Base-by-base conservation (phyloP, 768 basidiomycete genomes). In the Jaapia argillacea region DNA sequence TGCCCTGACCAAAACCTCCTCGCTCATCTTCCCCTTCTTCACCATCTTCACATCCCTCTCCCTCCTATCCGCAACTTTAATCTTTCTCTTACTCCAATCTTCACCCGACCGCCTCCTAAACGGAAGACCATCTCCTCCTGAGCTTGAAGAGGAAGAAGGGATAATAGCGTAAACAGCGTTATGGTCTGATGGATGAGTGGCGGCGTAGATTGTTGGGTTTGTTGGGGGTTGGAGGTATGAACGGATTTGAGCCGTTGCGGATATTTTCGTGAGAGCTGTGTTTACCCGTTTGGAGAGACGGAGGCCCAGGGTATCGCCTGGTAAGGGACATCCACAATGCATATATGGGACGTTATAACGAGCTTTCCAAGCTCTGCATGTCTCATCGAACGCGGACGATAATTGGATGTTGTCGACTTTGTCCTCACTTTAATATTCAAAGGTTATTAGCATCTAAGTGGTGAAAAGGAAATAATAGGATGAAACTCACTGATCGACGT, bases 151-250 rank as follows among this genome's bases (percentile, higher is more conserved):
- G n/a, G n/a, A n/a, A n/a, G n/a, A n/a, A n/a, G n/a, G n/a, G n/a
- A n/a, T n/a, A n/a, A n/a, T n/a, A n/a, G 59, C 1, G 60, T 68
- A 59, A 3, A 74, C 59, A 1, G 69, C 61, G 45, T 73, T 72
- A 50, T 79, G 76, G 36, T 73, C 63, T 48, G 73, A 75, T 1
- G 77, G 70, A 49, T 79, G 76, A 1, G 77, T 78, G 1, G 69
- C 72, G 0, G 65, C 63, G n/a, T n/a, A n/a, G n/a, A n/a, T n/a
- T n/a, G n/a, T n/a, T n/a, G n/a, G n/a, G n/a, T n/a, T n/a, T n/a
- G n/a, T n/a, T n/a, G n/a, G 43, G 69, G 63, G 20, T 67, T 59
- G 31, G 68, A 66, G 12, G 54, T 48, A 16, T 57, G 61, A 16
- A 60, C 52, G 3, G 59, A 55, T 0, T 64, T 60, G 2, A n/a